Evolutionary conservation across 257 asterid genomes (phyloP).

Genomic region (Anisodus acutangulus): DNA sequence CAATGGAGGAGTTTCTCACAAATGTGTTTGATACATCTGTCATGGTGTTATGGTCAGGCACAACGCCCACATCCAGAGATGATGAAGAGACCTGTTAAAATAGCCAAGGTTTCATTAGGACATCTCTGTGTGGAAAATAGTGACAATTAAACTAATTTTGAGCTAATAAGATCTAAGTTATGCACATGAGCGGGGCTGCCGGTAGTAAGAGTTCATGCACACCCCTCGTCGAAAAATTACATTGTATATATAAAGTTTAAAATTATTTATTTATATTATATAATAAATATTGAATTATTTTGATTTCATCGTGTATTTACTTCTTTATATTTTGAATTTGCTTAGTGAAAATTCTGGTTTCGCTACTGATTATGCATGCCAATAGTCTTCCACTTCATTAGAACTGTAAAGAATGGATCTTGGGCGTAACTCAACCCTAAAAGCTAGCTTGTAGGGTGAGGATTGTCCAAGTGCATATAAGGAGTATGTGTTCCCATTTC

Average conservation of each 20-base stretch:
- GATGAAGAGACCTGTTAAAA: constrained; percentile 63
- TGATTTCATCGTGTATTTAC: too few relatives aligned
- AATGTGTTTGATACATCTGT: constrained; percentile 50
- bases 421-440: too few relatives aligned
- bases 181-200: too few relatives aligned
- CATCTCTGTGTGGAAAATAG: not conserved
- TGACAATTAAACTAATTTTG: not conserved
- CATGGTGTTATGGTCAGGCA: constrained; percentile 62
- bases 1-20: constrained; percentile 33
- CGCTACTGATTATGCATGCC: not conserved
- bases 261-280: too few relatives aligned
- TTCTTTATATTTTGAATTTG: too few relatives aligned
- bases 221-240: not conserved
- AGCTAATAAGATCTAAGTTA: not conserved
- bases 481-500: too few relatives aligned
- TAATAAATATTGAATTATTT: too few relatives aligned
- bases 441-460: too few relatives aligned
- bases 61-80: constrained; percentile 74
- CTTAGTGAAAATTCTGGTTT: not conserved
- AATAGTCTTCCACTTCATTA: too few relatives aligned
- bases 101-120: not conserved
- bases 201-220: not conserved
- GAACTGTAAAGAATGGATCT: too few relatives aligned
- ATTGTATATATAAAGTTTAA: too few relatives aligned
- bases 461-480: too few relatives aligned